Percentiles rank a stretch among this genome's conserved stretches.
phyloP scores from a whole-genome alignment of 2,329 filamentous ascomycete species.

The Fusarium albidum region DNA sequence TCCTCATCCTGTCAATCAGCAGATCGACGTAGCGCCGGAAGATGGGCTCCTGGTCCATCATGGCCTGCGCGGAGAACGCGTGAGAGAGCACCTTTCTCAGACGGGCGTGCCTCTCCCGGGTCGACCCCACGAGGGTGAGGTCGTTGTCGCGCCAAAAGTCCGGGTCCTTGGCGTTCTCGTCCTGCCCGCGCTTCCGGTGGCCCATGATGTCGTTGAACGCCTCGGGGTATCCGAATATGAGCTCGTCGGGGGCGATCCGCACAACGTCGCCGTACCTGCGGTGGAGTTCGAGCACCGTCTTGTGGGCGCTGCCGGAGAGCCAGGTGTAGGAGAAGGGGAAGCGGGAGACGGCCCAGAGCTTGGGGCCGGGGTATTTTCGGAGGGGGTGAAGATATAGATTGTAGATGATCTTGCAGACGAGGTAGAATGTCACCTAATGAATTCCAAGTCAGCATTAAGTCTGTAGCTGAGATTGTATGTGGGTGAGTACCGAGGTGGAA shows the following conservation, averaged over 20 bases:
- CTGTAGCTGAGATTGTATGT: too few species aligned
- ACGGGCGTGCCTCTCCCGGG: conserved; percentile 8
- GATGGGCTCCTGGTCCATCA: conserved; percentile 41
- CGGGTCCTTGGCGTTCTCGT: conserved; percentile 12
- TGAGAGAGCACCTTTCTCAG: conserved; percentile 31
- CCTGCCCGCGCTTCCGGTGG: background rate
- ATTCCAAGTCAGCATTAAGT: too few species aligned
- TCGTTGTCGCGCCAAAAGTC: conserved; percentile 8
- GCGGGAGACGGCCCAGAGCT: background rate
- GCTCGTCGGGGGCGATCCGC: conserved; percentile 21
- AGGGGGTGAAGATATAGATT: background rate
- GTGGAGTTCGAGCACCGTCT: too few species aligned
- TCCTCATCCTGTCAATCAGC: conserved; percentile 26
- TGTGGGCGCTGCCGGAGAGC: background rate
- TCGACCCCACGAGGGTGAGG: background rate
- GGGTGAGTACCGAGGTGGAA: too few species aligned
- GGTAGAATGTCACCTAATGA: too few species aligned
- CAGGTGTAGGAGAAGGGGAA: background rate
- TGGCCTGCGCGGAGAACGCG: conserved; percentile 38
- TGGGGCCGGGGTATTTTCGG: background rate
- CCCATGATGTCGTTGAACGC: conserved; percentile 11
- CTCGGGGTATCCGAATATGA: background rate
- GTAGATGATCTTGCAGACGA: background rate
- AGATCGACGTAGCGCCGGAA: conserved; percentile 37
- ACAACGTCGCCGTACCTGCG: conserved; percentile 13